Conservation (phyloP, 805 yeast species). For the Cyberlindnera lachancei region DNA sequence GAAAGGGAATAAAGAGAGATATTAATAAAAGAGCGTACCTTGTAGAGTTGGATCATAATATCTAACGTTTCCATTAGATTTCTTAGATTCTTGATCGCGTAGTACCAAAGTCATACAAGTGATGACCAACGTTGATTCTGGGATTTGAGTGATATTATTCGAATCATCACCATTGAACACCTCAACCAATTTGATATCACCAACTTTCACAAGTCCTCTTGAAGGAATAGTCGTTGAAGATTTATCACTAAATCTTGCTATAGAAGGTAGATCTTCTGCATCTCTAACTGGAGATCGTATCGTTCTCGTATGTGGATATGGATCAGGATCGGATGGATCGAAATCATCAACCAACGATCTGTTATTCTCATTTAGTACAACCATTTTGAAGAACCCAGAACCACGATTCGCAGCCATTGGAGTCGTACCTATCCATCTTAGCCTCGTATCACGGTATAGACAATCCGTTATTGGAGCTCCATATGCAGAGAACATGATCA, state of each 20-base stretch:
- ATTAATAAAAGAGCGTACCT: conserved; percentile 1
- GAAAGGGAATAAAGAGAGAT: not conserved
- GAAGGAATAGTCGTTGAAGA: conserved; percentile 8
- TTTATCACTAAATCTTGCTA: conserved; percentile 18
- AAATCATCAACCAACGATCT: conserved; percentile 24
- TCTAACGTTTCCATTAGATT: conserved; percentile 17
- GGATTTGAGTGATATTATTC: conserved; percentile 10
- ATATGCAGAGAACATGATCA: conserved; percentile 25
- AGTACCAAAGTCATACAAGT: conserved; percentile 20
- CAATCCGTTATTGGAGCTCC: conserved; percentile 28
- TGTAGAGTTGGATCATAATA: conserved; percentile 10
- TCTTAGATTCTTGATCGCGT: conserved; percentile 19
- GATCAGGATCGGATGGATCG: conserved; percentile 3
- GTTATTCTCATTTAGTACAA: conserved; percentile 26
- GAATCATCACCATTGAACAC: conserved; percentile 6
- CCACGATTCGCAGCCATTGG: conserved; percentile 29
- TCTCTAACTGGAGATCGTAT: not conserved
- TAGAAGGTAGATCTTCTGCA: conserved; percentile 14
- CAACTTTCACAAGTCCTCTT: conserved; percentile 11
- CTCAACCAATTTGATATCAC: conserved; percentile 19
- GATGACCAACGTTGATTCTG: conserved; percentile 15
- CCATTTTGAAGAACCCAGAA: conserved; percentile 26
- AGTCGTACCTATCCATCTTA: conserved; percentile 35
- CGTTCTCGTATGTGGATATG: conserved; percentile 1
- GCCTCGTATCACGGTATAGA: conserved; percentile 21